Evolutionary conservation across 2,329 filamentous ascomycete genomes (phyloP), one percentile per base, ranked within the genome.

Genomic region (Phyllosticta citribraziliensis): DNA sequence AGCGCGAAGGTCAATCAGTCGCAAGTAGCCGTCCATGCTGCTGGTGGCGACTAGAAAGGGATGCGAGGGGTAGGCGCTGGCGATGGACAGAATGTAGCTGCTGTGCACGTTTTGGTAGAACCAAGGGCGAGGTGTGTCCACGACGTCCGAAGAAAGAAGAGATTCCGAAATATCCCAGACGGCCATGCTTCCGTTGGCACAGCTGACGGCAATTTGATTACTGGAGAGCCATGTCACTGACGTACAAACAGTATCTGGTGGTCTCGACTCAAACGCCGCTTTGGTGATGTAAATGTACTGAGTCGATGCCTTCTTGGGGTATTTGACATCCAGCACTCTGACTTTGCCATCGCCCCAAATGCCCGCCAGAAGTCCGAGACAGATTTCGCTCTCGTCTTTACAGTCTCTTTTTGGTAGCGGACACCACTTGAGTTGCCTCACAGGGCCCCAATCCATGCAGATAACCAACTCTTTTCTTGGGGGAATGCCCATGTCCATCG

Each of bases 311-410:
- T 27, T 51, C 33, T 61, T 65, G 30, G 60, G 66, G 54, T 58
- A 66, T 22, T 33, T 35, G n/a, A 86, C 67, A 65, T 84, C 78
- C 35, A 86, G 67, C 4, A 86, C 75, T 61, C 82, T 75, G 4
- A 83, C 70, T 55, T 70, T 74, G 5, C 84, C 84, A 67, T 87
- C 84, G n/a, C 75, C 77, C 74, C 80, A 85, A 1, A 86, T 70
- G 11, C 78, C 77, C 4, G 81, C 83, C 24, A 87, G 73, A 6
- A 85, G 70, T 0, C 82, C 83, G 40, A 85, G 69, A 55, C 69
- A 66, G 33, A 64, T 67, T 14, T 63, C 65, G 24, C 69, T 66
- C 53, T 70, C 62, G 24, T 75, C n/a, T 63, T 57, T 51, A 6
- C 33, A 10, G 24, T 58, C 1, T 68, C 64, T 47, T 62, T 73